Base-by-base conservation (phyloP, 2,329 filamentous ascomycete species). In the Colletotrichum sp. region DNA sequence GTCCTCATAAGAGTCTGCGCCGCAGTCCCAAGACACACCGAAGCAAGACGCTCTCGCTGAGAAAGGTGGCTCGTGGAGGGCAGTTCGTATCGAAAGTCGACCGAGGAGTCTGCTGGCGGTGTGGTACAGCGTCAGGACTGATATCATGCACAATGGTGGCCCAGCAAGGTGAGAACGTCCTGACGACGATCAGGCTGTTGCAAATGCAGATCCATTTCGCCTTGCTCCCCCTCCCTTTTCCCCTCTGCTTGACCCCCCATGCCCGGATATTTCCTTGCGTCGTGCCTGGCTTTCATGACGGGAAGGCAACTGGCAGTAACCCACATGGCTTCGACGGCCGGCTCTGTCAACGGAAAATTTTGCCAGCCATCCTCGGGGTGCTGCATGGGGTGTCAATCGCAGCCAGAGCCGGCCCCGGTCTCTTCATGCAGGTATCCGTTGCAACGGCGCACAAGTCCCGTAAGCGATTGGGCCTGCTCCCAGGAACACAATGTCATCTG, bases 81-180 rank as follows among this genome's bases (percentile, higher is more conserved):
- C 67, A 77, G 52, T 72, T 77, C 75, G 75, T 77, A 77, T 77
- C 75, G 75, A 77, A 60, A 75, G 63, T 73, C 73, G 67, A 64
- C 72, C 59, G 73, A 75, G 59, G 22, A 32, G 44, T 60, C 48
- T 26, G 63, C 65, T 71, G 63, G 63, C 48, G 30, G 52, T 39
- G 75, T 77, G 24, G 68, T 22, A 75, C 75, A 77, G 48, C 62
- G 64, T 59, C 68, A 28, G 48, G n/a, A 64, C 64, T 75, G 69
- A 72, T 64, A 75, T 68, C 69, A 75, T 73, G 73, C 73, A 68
- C 7, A 36, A 39, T 32, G n/a, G 22, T 64, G 36, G 72, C 34
- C 52, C 68, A 52, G 34, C 52, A 18, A 75, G 68, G 36, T 39
- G 68, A 71, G 26, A 8, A 16, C 57, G 70, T 72, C 55, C 34